These are phyloP conservation scores for Sinapis alba DNA, from an alignment of 441 rosid genomes.

Conservation along the genomic window DNA sequence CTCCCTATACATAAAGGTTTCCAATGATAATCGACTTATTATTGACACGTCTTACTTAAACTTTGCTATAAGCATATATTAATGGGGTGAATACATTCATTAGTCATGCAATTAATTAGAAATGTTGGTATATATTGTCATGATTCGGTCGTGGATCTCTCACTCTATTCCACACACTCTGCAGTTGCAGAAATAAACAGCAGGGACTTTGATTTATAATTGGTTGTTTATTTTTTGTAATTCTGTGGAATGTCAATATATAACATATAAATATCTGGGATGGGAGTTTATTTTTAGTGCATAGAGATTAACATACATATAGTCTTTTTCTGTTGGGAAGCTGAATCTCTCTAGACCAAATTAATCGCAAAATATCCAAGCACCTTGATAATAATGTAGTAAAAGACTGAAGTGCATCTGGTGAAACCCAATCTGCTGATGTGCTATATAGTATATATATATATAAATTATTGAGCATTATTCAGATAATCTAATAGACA, in stretches of 20 bases:
- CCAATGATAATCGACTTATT: constrained; percentile 32
- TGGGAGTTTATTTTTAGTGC: background rate
- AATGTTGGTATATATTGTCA: constrained; percentile 6
- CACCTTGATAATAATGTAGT: background rate
- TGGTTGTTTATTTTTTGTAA: background rate
- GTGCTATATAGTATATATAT: background rate
- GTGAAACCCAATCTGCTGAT: background rate
- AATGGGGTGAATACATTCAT: background rate
- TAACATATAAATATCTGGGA: background rate
- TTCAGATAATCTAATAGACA: background rate
- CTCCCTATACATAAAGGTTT: constrained; percentile 3
- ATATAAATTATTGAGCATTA: background rate
- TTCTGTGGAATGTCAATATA: background rate
- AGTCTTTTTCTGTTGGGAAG: background rate
- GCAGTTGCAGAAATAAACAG: constrained; percentile 21
- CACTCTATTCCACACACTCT: constrained; percentile 26
- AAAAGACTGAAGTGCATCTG: background rate
- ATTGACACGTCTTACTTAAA: constrained; percentile 20
- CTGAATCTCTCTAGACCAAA: background rate
- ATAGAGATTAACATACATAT: background rate
- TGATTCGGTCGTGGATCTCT: constrained; percentile 30
- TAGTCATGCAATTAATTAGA: background rate
- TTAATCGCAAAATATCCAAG: background rate
- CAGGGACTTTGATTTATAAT: background rate
- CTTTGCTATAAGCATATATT: background rate